Evolutionary conservation across 2,329 filamentous ascomycete genomes (phyloP).

Genomic region (Arthrobotrys sphaeroides): DNA sequence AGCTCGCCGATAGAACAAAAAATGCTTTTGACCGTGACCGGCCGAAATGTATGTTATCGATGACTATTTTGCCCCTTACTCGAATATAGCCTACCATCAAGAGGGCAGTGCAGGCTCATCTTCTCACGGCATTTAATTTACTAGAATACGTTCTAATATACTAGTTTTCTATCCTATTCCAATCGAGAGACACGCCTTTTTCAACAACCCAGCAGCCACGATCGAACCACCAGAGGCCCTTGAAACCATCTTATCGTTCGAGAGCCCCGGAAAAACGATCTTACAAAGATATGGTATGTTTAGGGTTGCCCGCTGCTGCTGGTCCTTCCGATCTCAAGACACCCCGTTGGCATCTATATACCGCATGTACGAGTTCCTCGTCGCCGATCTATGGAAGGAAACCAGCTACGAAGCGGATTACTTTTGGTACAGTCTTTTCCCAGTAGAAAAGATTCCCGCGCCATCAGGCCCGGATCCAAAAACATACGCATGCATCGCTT

Average conservation of each 20-base stretch:
- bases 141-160: no score
- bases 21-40: not conserved
- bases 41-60: not conserved
- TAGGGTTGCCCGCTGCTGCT: not conserved
- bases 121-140: not conserved
- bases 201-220: not conserved
- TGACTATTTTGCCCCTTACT: not conserved
- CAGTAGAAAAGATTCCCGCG: not conserved
- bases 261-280: not conserved
- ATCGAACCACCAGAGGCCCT: not conserved
- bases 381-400: not conserved
- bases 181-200: not conserved
- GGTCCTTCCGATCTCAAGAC: not conserved
- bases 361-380: not conserved
- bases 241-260: not conserved
- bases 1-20: not conserved
- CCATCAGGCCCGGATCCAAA: not conserved
- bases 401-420: not conserved
- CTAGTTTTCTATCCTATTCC: constrained; percentile 17
- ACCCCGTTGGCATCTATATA: not conserved
- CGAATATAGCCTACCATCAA: no score
- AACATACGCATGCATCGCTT: not conserved
- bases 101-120: no score
- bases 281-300: not conserved
- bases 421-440: not conserved